phyloP scores from a whole-genome alignment of 2,329 filamentous ascomycete species.

The Elsinoe perseae region DNA sequence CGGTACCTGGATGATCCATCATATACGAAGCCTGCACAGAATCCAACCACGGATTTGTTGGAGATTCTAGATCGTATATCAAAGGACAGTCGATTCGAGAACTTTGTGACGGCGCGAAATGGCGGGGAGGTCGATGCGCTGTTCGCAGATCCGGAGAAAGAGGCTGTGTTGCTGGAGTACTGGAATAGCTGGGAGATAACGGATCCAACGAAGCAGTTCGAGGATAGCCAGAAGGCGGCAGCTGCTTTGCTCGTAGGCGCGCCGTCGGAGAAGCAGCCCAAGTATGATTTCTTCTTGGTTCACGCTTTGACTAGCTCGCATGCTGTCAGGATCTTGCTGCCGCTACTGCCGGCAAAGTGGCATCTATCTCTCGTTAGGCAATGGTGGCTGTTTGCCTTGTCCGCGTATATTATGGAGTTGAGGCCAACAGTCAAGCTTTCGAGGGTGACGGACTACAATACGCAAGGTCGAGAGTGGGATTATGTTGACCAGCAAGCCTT shows the following conservation, averaged over 20 bases:
- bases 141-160: constrained; percentile 62
- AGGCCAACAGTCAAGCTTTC: constrained; percentile 65
- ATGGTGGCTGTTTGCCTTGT: constrained; percentile 81
- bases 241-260: constrained; percentile 55
- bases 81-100: constrained; percentile 62
- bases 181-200: constrained; percentile 80
- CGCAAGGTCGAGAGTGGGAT: constrained; percentile 64
- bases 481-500: constrained; percentile 67
- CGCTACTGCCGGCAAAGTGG: constrained; percentile 62
- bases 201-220: constrained; percentile 66
- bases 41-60: constrained; percentile 54
- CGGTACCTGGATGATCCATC: constrained; percentile 62
- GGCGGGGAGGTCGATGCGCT: constrained; percentile 60
- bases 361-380: constrained; percentile 69
- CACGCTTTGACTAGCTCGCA: constrained; percentile 81
- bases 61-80: constrained; percentile 65
- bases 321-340: constrained; percentile 77
- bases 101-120: constrained; percentile 49
- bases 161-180: constrained; percentile 68
- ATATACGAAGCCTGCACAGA: constrained; percentile 58
- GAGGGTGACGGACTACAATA: constrained; percentile 51
- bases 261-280: constrained; percentile 41
- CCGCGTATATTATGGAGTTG: constrained; percentile 67
- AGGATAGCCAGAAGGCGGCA: constrained; percentile 55
- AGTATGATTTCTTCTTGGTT: constrained; percentile 76